phyloP scores from a whole-genome alignment of 345 rosid genomes.

The Heritiera fomes region DNA sequence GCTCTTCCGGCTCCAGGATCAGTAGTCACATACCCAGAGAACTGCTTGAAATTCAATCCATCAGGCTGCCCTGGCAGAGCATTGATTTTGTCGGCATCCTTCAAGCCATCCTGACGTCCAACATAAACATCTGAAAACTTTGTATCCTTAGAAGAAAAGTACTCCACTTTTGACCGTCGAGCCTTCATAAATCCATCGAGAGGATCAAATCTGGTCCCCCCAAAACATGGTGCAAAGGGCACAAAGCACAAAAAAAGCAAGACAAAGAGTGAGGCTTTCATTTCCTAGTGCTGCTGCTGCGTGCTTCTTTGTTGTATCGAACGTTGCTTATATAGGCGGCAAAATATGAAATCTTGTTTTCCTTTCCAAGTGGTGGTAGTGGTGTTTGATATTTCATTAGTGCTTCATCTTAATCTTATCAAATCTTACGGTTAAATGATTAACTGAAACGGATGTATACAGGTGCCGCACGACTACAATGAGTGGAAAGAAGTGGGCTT shows the following conservation, averaged over 20 bases:
- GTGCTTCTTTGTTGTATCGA: neutral
- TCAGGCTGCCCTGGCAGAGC: constrained; percentile 25
- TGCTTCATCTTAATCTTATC: constrained; percentile 1
- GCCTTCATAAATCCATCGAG: constrained; percentile 11
- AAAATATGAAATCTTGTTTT: neutral
- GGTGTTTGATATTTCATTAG: neutral
- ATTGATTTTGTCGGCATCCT: constrained; percentile 16
- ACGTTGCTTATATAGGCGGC: neutral
- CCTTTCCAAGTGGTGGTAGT: neutral
- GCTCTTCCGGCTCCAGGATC: constrained; percentile 27
- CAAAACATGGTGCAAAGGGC: neutral
- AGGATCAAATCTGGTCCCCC: neutral
- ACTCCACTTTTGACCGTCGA: neutral
- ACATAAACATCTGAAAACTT: neutral
- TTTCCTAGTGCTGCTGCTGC: neutral
- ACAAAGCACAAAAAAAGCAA: neutral
- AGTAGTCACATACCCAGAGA: constrained; percentile 25
- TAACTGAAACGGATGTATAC: neutral
- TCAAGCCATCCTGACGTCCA: constrained; percentile 12
- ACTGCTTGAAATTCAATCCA: constrained; percentile 19
- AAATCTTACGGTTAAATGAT: neutral
- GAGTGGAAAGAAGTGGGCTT: neutral
- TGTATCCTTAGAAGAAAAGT: neutral
- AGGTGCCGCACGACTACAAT: neutral
- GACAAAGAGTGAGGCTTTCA: neutral